Evolutionary conservation across 1,139 yeast species (phyloP).

Genomic region (Williopsis jadinii): DNA sequence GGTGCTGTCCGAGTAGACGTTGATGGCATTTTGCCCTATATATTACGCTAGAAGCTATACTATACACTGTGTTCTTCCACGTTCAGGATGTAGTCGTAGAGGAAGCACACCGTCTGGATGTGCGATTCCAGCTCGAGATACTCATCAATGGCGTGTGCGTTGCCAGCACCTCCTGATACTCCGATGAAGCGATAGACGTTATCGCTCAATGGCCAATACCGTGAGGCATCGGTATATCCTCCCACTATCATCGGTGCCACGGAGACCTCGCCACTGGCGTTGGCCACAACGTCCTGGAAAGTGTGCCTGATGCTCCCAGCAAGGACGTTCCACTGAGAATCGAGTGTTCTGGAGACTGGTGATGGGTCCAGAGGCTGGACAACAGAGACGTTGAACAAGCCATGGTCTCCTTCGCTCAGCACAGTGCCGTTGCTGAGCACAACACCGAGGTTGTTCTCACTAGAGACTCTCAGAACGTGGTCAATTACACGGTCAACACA

Average conservation of each 20-base stretch:
- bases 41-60: no score
- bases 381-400: slow-evolving; percentile 28
- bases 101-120: slow-evolving; percentile 44
- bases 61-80: slow-evolving; percentile 8
- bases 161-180: slow-evolving; percentile 34
- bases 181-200: slow-evolving; percentile 43
- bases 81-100: slow-evolving; percentile 41
- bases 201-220: slow-evolving; percentile 50
- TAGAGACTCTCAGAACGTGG: slow-evolving; percentile 25
- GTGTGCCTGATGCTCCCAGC: slow-evolving; percentile 53
- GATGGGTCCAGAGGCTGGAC: slow-evolving; percentile 46
- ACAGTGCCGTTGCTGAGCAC: slow-evolving; percentile 25
- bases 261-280: slow-evolving; percentile 26
- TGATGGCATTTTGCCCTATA: no score
- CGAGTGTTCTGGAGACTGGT: slow-evolving; percentile 47
- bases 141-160: slow-evolving; percentile 55
- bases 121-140: slow-evolving; percentile 40
- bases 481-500: slow-evolving; percentile 11
- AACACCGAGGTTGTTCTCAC: slow-evolving; percentile 32
- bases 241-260: slow-evolving; percentile 47
- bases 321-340: slow-evolving; percentile 44
- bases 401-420: slow-evolving; percentile 19
- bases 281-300: slow-evolving; percentile 41
- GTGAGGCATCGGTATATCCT: slow-evolving; percentile 58
- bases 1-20: slow-evolving; percentile 18